Conservation (phyloP, 352 stramenopile species). For the Pythium aphanidermatum region DNA sequence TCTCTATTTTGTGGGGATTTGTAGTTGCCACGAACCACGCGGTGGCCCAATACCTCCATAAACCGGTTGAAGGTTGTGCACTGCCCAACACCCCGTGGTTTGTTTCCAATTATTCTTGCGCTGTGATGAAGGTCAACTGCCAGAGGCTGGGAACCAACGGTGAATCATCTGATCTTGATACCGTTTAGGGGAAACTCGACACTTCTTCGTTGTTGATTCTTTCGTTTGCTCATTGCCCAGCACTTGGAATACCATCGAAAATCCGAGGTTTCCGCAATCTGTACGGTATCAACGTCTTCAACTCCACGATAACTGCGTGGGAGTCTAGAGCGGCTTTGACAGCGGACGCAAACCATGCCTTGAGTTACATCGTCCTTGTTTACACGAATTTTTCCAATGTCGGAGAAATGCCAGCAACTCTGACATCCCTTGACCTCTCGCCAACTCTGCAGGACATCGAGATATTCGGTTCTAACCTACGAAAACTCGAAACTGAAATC, state of each 20-base stretch:
- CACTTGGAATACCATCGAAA: not conserved
- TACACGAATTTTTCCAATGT: slow-evolving; percentile 2
- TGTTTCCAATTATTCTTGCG: not conserved
- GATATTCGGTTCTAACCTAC: slow-evolving; percentile 7
- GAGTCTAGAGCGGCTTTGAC: not conserved
- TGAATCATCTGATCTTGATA: not conserved
- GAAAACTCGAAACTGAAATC: not conserved
- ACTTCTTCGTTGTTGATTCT: not conserved
- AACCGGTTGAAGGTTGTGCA: not conserved
- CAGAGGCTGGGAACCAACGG: not conserved
- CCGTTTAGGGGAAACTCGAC: not conserved
- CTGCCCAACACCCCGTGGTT: slow-evolving; percentile 8
- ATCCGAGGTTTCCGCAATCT: slow-evolving; percentile 5
- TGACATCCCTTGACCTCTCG: not conserved
- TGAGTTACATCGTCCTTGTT: slow-evolving; percentile 5
- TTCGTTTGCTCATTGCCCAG: not conserved
- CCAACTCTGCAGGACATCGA: slow-evolving; percentile 9
- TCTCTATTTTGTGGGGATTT: not conserved
- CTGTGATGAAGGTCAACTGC: slow-evolving; percentile 5
- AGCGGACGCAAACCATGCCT: not conserved
- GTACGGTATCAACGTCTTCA: slow-evolving; percentile 15
- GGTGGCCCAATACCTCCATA: not conserved
- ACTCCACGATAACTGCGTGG: slow-evolving; percentile 15
- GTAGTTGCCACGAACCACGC: not conserved
- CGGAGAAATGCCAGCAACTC: not conserved